Conservation (phyloP, 495 filamentous ascomycete genomes). For the Lophiostoma macrostomum region DNA sequence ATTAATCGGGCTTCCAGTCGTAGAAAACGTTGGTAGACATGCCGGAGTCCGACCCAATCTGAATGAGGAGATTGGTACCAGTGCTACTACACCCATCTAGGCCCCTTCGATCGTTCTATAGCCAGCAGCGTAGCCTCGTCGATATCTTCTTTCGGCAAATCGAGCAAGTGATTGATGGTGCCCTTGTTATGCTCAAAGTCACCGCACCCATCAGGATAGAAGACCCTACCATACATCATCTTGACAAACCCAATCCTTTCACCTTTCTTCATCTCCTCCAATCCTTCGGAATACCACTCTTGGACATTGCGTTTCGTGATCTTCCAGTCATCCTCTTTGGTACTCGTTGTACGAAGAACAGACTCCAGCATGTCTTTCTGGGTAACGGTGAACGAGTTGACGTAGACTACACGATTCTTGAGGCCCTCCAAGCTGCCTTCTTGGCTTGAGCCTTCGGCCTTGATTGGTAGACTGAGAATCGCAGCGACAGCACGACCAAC, state of each 20-base stretch:
- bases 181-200: conserved; percentile 44
- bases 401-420: conserved; percentile 37
- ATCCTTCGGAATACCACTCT: conserved; percentile 43
- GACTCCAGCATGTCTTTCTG: conserved; percentile 45
- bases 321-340: conserved; percentile 51
- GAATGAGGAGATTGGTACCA: too few relatives aligned
- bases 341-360: conserved; percentile 48
- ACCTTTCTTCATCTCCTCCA: conserved; percentile 46
- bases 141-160: conserved; percentile 56
- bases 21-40: too few relatives aligned
- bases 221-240: conserved; percentile 53
- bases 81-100: too few relatives aligned
- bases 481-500: conserved; percentile 46
- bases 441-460: conserved; percentile 45
- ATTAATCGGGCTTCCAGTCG: too few relatives aligned
- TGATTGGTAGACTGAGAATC: conserved; percentile 43
- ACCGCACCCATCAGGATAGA: conserved; percentile 50
- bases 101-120: too few relatives aligned
- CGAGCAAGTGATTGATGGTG: conserved; percentile 51
- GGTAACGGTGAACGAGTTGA: conserved; percentile 41
- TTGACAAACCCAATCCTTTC: conserved; percentile 50
- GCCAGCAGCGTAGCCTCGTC: conserved; percentile 51
- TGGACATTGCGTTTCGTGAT: conserved; percentile 43
- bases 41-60: too few relatives aligned
- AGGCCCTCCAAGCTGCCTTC: too few relatives aligned